A percentile compares a stretch with the other conserved stretches of the same genome.
phyloP scores from a whole-genome alignment of 2,329 filamentous ascomycete genomes.

The Ophiostoma perfectum region DNA sequence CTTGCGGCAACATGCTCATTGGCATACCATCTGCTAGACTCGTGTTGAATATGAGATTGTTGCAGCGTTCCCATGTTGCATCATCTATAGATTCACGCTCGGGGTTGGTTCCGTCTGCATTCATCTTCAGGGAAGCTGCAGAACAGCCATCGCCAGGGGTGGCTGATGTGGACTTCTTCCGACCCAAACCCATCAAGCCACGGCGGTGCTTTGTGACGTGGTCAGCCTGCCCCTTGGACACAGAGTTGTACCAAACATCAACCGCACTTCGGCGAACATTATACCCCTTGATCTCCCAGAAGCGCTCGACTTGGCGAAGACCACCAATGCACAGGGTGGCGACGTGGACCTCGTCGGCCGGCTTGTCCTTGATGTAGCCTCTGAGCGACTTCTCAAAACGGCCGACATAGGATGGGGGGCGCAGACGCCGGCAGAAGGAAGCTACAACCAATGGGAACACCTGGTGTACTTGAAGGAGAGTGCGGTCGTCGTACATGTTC shows the following conservation, averaged over 20 bases:
- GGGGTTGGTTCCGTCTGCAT: background rate
- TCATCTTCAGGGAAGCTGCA: background rate
- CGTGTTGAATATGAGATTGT: slow-evolving; percentile 51
- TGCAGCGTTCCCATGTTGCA: slow-evolving; percentile 26
- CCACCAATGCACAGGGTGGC: slow-evolving; percentile 57
- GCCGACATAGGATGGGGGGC: slow-evolving; percentile 60
- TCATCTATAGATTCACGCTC: slow-evolving; percentile 27
- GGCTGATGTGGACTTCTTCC: slow-evolving; percentile 50
- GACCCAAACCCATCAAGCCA: slow-evolving; percentile 48
- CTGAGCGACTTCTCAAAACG: slow-evolving; percentile 57
- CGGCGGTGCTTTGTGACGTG: slow-evolving; percentile 46
- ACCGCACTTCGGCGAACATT: slow-evolving; percentile 55
- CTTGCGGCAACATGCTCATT: slow-evolving; percentile 50
- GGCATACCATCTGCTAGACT: slow-evolving; percentile 58
- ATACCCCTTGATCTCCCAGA: slow-evolving; percentile 64
- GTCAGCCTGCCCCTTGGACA: slow-evolving; percentile 44
- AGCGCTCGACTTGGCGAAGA: slow-evolving; percentile 55
- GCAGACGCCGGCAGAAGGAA: slow-evolving; percentile 57
- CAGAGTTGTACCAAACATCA: slow-evolving; percentile 53
- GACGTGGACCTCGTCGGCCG: slow-evolving; percentile 57
- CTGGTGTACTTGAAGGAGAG: slow-evolving; percentile 57
- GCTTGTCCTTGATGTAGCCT: slow-evolving; percentile 59
- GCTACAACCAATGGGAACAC: slow-evolving; percentile 60
- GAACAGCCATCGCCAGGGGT: slow-evolving; percentile 32
- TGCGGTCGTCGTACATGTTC: slow-evolving; percentile 60